Conservation (phyloP, 371 early-diverging fungal genomes). For the Apophysomyces variabilis region DNA sequence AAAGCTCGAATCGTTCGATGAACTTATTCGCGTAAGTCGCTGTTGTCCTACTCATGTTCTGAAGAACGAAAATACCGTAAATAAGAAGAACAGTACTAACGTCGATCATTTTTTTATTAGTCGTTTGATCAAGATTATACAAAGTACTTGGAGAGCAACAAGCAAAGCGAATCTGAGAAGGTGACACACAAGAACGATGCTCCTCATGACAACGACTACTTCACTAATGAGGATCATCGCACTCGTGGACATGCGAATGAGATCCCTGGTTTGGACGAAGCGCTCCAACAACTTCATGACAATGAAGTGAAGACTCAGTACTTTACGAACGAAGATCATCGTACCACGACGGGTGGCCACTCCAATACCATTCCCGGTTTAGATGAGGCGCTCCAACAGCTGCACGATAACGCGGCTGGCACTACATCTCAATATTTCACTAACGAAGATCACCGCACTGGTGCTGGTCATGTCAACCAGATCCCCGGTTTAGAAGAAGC, state of each 20-base stretch:
- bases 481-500: not conserved
- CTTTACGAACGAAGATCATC: conserved; percentile 23
- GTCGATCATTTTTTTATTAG: not conserved
- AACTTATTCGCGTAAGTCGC: conserved; percentile 1
- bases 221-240: conserved; percentile 5
- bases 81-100: not conserved
- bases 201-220: not conserved
- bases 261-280: not conserved
- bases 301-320: conserved; percentile 5
- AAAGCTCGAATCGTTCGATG: not conserved
- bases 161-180: conserved; percentile 30
- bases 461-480: not conserved
- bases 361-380: not conserved
- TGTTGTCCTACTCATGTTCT: too few relatives aligned
- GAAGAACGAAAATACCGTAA: not conserved
- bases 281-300: not conserved
- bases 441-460: conserved; percentile 16
- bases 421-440: conserved; percentile 17
- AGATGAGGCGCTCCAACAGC: not conserved
- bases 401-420: conserved; percentile 7
- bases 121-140: conserved; percentile 33
- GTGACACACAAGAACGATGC: conserved; percentile 42
- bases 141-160: conserved; percentile 35
- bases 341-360: not conserved
- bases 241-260: not conserved